These are phyloP conservation scores for Metschnikowia kofuensis DNA, from an alignment of 805 yeast species.

Conservation along the genomic window DNA sequence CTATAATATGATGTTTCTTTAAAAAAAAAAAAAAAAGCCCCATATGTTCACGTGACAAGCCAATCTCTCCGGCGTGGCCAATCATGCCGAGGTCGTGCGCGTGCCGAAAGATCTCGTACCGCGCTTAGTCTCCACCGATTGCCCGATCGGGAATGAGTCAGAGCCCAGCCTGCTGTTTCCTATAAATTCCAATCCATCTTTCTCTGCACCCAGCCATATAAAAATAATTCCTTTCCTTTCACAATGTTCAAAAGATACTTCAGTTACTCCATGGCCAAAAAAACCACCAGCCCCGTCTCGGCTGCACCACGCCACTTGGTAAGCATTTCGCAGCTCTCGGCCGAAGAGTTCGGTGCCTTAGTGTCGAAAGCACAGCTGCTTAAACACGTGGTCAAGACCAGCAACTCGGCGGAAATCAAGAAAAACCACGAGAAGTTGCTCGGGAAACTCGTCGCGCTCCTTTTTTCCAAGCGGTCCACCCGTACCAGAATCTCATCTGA, in stretches of 20 bases:
- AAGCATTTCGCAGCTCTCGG: conserved; percentile 74
- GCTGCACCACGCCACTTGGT: conserved; percentile 64
- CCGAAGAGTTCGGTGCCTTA: conserved; percentile 66
- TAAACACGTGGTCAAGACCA: conserved; percentile 60
- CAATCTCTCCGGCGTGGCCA: background rate
- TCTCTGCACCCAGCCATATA: background rate
- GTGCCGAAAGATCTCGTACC: conserved; percentile 16
- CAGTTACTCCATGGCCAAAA: conserved; percentile 6
- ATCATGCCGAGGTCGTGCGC: conserved; percentile 11
- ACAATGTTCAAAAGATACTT: conserved; percentile 16
- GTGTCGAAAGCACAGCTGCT: conserved; percentile 70
- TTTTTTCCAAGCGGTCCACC: conserved; percentile 91
- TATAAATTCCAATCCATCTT: background rate
- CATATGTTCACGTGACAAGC: conserved; percentile 1
- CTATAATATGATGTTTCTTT: no score
- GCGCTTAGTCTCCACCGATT: conserved; percentile 15
- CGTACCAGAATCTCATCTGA: conserved; percentile 93
- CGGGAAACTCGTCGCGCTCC: conserved; percentile 79
- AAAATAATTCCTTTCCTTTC: background rate
- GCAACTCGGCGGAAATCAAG: conserved; percentile 35
- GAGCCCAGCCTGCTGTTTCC: background rate
- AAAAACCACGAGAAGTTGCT: conserved; percentile 51
- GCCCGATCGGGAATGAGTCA: conserved; percentile 19
- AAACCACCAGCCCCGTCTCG: background rate
- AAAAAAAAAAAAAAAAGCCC: no score